Percentiles rank a stretch among this genome's conserved stretches.
Conservation (phyloP, 202 grass and related monocot genomes). For the Digitaria exilis region DNA sequence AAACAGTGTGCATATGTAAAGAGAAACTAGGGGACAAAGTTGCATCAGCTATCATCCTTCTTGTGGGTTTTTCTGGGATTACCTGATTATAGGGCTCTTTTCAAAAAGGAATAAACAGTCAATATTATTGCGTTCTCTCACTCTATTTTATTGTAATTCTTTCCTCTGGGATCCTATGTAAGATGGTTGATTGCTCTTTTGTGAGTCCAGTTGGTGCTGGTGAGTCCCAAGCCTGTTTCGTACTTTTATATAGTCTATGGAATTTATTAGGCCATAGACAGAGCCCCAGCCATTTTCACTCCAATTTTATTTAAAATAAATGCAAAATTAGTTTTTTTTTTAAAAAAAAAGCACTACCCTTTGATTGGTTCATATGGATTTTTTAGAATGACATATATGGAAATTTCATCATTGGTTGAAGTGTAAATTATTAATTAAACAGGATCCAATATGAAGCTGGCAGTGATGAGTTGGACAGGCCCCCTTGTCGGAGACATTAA, state of each 20-base stretch:
- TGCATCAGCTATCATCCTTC: slow-evolving; percentile 25
- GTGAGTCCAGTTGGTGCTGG: too few relatives aligned
- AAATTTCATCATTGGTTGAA: slow-evolving; percentile 3
- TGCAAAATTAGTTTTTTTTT: background rate
- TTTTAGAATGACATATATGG: background rate
- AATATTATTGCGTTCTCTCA: background rate
- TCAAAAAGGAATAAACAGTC: background rate
- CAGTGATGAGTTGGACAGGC: background rate
- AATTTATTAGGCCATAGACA: background rate
- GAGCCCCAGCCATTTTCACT: background rate
- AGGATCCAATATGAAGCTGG: background rate
- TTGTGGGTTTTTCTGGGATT: background rate
- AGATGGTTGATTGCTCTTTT: background rate
- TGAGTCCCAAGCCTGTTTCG: background rate
- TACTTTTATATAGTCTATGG: background rate
- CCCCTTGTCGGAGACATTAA: background rate
- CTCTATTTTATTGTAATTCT: background rate
- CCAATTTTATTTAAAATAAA: background rate
- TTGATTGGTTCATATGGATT: background rate
- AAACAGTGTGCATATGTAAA: background rate
- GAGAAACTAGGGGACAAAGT: slow-evolving; percentile 17
- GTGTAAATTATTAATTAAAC: background rate
- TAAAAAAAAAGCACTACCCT: background rate
- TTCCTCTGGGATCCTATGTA: background rate
- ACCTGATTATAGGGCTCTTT: background rate